Percentiles rank a stretch among this genome's conserved stretches.
Evolutionary conservation across 768 basidiomycete genomes (phyloP).

Genomic region (Lactarius deliciosus): DNA sequence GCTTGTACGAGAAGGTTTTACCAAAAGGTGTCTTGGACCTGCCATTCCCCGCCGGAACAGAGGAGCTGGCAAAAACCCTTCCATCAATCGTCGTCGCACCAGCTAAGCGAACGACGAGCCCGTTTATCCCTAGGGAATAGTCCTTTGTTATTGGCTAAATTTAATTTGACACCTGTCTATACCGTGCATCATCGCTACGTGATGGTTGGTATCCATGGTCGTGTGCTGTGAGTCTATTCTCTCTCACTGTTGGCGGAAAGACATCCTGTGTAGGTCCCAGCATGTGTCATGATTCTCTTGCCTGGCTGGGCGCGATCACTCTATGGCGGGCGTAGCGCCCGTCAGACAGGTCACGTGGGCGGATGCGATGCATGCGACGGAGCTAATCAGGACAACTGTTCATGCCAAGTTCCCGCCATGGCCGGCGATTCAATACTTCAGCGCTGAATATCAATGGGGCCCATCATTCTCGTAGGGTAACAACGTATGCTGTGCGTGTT

Average conservation of each 20-base stretch:
- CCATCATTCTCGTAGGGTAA: slow-evolving; percentile 3
- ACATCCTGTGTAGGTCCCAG: not conserved
- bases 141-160: slow-evolving; percentile 9
- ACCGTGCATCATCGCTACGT: slow-evolving; percentile 3
- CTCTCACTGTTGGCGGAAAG: not conserved
- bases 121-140: slow-evolving; percentile 74
- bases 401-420: not conserved
- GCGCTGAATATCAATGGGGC: not conserved
- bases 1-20: slow-evolving; percentile 71
- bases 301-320: not conserved
- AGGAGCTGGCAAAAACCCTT: slow-evolving; percentile 64
- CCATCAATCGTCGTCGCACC: slow-evolving; percentile 71
- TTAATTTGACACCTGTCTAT: slow-evolving; percentile 8
- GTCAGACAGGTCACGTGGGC: not conserved
- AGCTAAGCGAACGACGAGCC: slow-evolving; percentile 63
- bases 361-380: not conserved
- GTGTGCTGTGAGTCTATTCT: not conserved
- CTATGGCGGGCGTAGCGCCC: not conserved
- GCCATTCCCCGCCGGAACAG: slow-evolving; percentile 91
- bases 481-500: slow-evolving; percentile 6
- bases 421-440: too few species aligned
- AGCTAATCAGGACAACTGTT: not conserved
- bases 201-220: slow-evolving; percentile 15
- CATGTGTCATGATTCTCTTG: not conserved
- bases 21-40: slow-evolving; percentile 81